Evolutionary conservation across 2,329 filamentous ascomycete species (phyloP), one percentile per base, ranked within the genome.

Genomic region (Aspergillus flavus): DNA sequence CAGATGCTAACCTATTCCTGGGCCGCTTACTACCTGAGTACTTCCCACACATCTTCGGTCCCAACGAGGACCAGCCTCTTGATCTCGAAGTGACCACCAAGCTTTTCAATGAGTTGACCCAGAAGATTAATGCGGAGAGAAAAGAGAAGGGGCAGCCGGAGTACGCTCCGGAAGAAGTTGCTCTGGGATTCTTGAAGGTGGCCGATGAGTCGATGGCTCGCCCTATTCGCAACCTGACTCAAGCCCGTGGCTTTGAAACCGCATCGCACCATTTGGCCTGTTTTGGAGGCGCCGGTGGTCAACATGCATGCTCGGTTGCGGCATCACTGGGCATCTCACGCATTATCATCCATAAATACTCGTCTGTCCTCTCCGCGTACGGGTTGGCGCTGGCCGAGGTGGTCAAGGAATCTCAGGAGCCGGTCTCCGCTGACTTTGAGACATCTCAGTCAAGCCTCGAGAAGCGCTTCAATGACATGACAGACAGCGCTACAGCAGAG

Each of bases 21-120:
- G 94, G 94, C 0, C 87, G 94, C 28, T 82, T 98, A 4, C 79
- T 97, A 1, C 94, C 94, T 0, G 92, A 96, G 65, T 97, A 96
- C 83, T 98, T 98, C 77, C 94, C 94, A 0, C 94, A 94, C 75
- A 97, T 98, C 63, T 97, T 98, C 71, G 94, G 94, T 53, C 90
- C 92, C 75, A 90, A 94, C 52, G 94, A 97, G 74, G 85, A 97
- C 65, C 88, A 97, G 75, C 91, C 89, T 0, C 79, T 97, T 1
- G 93, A 97, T 73, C 82, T 86, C 1, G 85, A 90, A 61, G 91
- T 91, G 0, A 96, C 92, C 70, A 86, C 88, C 74, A 88, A 86
- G 70, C 85, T 92, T 1, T 91, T 97, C 64, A 84, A 90, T 66
- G 88, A 93, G 69, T 81, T 97, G 11, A 87, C 93, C 0, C 85